Percentiles rank a stretch among this genome's conserved stretches.
phyloP scores from a whole-genome alignment of 1,284 basidiomycete species.

The Cutaneotrichosporon sp. region DNA sequence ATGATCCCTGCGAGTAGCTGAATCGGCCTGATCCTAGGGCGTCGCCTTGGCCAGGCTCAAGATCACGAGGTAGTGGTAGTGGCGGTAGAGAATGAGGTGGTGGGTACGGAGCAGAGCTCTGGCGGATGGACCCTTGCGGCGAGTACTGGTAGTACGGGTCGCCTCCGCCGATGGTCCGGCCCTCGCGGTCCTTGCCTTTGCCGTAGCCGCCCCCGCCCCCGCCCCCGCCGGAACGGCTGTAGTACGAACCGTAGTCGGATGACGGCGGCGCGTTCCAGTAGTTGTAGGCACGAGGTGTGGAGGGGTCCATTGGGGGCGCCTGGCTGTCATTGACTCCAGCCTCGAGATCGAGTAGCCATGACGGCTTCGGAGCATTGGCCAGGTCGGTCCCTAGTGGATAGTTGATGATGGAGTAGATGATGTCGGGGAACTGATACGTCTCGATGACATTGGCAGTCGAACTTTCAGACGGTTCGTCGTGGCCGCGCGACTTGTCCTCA shows the following conservation, averaged over 20 bases:
- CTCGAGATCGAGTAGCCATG: conserved; percentile 21
- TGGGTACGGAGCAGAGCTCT: conserved; percentile 5
- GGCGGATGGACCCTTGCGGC: conserved; percentile 6
- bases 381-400: conserved; percentile 22
- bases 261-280: conserved; percentile 18
- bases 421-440: conserved; percentile 24
- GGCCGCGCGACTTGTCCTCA: conserved; percentile 27
- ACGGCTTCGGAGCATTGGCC: conserved; percentile 24
- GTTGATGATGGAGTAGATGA: conserved; percentile 25
- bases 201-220: conserved; percentile 2
- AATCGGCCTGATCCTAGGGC: conserved; percentile 6
- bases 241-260: conserved; percentile 16
- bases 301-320: conserved; percentile 10
- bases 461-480: conserved; percentile 23
- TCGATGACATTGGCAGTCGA: conserved; percentile 29
- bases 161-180: conserved; percentile 4
- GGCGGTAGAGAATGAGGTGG: conserved; percentile 12
- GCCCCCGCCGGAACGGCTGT: conserved; percentile 9
- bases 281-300: conserved; percentile 15
- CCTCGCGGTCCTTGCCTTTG: conserved; percentile 15
- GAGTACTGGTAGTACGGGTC: conserved; percentile 21
- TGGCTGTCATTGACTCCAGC: conserved; percentile 16
- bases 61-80: conserved; percentile 6
- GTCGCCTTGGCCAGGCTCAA: conserved; percentile 13
- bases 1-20: conserved; percentile 7